These are phyloP conservation scores for Starmerella roubikii DNA, from an alignment of 805 yeast species.

Conservation along the genomic window DNA sequence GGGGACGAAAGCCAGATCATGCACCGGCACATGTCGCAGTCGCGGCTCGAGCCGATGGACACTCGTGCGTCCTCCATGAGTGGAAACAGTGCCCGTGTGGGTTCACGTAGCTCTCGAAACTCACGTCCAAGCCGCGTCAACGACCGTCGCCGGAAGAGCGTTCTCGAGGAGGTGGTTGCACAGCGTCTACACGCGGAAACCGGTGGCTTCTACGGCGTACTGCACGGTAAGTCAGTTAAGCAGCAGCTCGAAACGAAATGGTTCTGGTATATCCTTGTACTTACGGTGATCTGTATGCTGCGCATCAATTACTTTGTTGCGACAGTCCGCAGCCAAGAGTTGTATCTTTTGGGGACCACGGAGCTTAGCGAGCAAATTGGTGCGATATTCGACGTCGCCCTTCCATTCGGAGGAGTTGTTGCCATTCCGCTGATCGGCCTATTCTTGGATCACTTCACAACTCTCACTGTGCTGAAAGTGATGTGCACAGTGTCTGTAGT, in stretches of 20 bases:
- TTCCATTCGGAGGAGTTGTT: constrained; percentile 77
- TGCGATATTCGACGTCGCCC: constrained; percentile 67
- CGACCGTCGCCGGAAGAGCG: constrained; percentile 8
- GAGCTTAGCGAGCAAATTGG: constrained; percentile 44
- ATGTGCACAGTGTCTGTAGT: constrained; percentile 41
- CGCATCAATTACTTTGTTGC: constrained; percentile 89
- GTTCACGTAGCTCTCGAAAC: background rate
- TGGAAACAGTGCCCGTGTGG: too few relatives aligned
- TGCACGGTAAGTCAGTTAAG: constrained; percentile 47
- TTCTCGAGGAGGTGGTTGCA: constrained; percentile 11
- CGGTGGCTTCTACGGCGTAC: constrained; percentile 51
- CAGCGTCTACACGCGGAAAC: constrained; percentile 4
- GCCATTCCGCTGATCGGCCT: constrained; percentile 82
- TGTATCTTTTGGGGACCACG: constrained; percentile 41
- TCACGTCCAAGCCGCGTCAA: constrained; percentile 9
- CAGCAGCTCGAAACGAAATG: constrained; percentile 45
- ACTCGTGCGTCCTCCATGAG: background rate
- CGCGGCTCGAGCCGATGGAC: background rate
- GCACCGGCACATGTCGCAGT: constrained; percentile 9
- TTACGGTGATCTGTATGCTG: constrained; percentile 80
- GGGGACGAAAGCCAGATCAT: constrained; percentile 5
- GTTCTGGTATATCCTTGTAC: constrained; percentile 63
- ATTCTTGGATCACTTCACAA: constrained; percentile 58
- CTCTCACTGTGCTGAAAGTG: constrained; percentile 38
- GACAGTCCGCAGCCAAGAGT: constrained; percentile 71